These are phyloP conservation scores for Penicilliopsis zonata DNA, from an alignment of 495 filamentous ascomycete species.

Conservation along the genomic window DNA sequence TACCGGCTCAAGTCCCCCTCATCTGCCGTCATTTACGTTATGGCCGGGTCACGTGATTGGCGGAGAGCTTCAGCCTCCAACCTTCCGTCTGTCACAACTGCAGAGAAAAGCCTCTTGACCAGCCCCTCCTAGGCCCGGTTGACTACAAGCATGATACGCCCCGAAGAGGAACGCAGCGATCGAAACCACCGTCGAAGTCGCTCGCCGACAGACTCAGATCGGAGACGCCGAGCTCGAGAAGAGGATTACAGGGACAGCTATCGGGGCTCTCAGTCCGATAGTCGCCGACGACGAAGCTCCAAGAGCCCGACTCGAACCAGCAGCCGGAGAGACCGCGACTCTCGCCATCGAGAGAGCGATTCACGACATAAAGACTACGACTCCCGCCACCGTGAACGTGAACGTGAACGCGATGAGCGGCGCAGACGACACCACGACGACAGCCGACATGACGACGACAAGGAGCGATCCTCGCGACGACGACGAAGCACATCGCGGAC, in stretches of 20 bases:
- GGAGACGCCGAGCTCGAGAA: slow-evolving; percentile 12
- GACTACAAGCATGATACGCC: slow-evolving; percentile 20
- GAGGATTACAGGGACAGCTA: slow-evolving; percentile 15
- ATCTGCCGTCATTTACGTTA: no score
- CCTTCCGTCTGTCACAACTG: no score
- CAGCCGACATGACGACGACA: slow-evolving; percentile 9
- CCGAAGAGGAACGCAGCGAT: slow-evolving; percentile 8
- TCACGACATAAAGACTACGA: slow-evolving; percentile 10
- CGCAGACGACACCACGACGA: slow-evolving; percentile 18
- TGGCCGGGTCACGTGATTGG: no score
- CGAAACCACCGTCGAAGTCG: slow-evolving; percentile 12
- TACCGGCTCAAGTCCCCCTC: no score
- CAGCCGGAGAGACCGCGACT: slow-evolving; percentile 12
- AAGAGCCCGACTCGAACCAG: slow-evolving; percentile 15
- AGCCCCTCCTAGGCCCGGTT: no score
- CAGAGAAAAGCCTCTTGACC: no score
- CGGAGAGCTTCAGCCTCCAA: no score
- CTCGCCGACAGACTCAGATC: slow-evolving; percentile 13
- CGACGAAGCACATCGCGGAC: slow-evolving; percentile 18
- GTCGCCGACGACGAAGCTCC: slow-evolving; percentile 15
- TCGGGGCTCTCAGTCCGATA: slow-evolving; percentile 20
- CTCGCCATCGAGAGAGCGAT: slow-evolving; percentile 15
- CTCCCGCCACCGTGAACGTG: slow-evolving; percentile 15
- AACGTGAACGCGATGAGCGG: no score
- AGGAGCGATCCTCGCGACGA: slow-evolving; percentile 13